Evolutionary conservation across 192 early-diverging fungal genomes (phyloP).

Genomic region (Backusella tuberculispora): DNA sequence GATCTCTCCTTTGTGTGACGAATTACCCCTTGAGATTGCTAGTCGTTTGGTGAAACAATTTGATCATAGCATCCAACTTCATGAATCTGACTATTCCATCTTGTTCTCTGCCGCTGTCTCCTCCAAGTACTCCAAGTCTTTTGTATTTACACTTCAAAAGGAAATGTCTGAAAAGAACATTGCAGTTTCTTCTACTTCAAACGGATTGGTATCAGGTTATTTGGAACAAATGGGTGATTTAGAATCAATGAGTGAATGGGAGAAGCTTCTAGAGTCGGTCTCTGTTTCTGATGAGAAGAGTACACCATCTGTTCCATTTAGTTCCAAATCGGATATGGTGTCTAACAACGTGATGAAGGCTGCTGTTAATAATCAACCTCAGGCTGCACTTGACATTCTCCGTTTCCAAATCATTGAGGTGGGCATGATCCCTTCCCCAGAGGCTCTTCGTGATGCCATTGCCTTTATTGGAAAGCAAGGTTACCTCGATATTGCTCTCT

Average conservation of each 20-base stretch:
- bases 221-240: constrained; percentile 5
- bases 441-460: constrained; percentile 41
- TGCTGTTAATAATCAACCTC: constrained; percentile 24
- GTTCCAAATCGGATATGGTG: background rate
- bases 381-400: constrained; percentile 25
- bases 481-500: constrained; percentile 26
- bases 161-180: background rate
- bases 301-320: background rate
- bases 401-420: constrained; percentile 6
- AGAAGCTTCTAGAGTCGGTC: background rate
- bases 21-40: constrained; percentile 13
- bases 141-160: constrained; percentile 7
- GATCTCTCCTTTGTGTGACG: background rate
- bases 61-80: background rate
- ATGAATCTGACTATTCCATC: constrained; percentile 15
- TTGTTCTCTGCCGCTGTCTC: constrained; percentile 21
- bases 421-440: constrained; percentile 30
- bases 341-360: constrained; percentile 30
- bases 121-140: background rate
- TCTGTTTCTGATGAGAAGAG: background rate
- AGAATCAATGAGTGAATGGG: background rate
- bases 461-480: constrained; percentile 39
- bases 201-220: background rate
- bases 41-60: constrained; percentile 5
- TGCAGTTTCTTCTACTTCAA: background rate